These are phyloP conservation scores for Thalassiosira hispida DNA, from an alignment of 352 stramenopile genomes.

Conservation along the genomic window DNA sequence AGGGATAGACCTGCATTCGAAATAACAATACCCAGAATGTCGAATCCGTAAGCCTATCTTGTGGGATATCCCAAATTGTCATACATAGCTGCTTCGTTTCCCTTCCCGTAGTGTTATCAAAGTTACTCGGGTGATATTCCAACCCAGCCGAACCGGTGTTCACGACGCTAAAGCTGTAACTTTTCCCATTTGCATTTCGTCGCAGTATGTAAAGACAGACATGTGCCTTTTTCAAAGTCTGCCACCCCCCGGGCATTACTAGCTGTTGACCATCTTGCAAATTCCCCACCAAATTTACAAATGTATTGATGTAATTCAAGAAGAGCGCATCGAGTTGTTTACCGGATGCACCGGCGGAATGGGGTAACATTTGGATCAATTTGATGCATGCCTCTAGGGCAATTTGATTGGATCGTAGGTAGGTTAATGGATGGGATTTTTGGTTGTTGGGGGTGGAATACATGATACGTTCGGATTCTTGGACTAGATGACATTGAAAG, in stretches of 20 bases:
- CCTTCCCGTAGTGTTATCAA: constrained; percentile 79
- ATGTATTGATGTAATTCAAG: constrained; percentile 86
- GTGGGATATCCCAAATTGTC: constrained; percentile 83
- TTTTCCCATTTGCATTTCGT: constrained; percentile 27
- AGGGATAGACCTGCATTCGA: constrained; percentile 85
- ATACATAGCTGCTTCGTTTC: constrained; percentile 83
- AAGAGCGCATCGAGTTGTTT: constrained; percentile 80
- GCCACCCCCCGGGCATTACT: constrained; percentile 82
- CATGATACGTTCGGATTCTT: constrained; percentile 64
- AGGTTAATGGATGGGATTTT: constrained; percentile 54
- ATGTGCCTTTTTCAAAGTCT: constrained; percentile 70
- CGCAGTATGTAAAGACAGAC: constrained; percentile 84
- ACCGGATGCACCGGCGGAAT: constrained; percentile 78
- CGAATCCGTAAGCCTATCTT: constrained; percentile 71
- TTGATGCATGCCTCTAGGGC: constrained; percentile 82
- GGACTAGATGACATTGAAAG: constrained; percentile 82
- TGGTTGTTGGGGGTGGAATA: constrained; percentile 1
- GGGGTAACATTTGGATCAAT: constrained; percentile 79
- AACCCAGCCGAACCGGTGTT: constrained; percentile 84
- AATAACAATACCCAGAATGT: constrained; percentile 86
- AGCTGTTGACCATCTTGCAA: constrained; percentile 78
- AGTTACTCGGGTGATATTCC: constrained; percentile 83
- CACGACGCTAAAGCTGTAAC: constrained; percentile 81
- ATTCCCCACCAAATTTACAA: constrained; percentile 84
- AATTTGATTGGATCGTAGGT: constrained; percentile 78